A percentile compares a stretch with the other conserved stretches of the same genome.
Conservation (phyloP, 805 yeast genomes). For the Hanseniaspora guilliermondii region DNA sequence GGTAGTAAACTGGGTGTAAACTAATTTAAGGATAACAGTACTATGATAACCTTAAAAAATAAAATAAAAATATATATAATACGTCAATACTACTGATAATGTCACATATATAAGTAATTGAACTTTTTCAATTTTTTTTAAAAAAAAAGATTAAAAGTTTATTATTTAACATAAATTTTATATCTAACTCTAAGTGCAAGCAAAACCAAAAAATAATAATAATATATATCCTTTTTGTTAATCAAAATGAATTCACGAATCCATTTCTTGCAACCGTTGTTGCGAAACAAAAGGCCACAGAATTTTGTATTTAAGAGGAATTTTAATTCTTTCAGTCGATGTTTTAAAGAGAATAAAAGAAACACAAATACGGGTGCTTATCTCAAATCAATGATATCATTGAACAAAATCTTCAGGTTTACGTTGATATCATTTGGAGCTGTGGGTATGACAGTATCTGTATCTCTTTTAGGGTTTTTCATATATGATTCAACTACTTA, state of each 20-base stretch:
- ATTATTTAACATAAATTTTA: no score
- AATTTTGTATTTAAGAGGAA: not conserved
- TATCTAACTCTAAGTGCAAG: no score
- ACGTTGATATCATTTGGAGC: conserved; percentile 31
- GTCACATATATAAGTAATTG: no score
- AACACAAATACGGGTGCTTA: conserved; percentile 18
- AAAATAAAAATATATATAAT: no score
- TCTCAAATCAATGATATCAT: conserved; percentile 25
- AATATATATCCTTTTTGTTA: not conserved
- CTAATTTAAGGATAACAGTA: no score
- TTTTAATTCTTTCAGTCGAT: not conserved
- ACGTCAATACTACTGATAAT: no score
- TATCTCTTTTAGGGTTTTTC: conserved; percentile 40
- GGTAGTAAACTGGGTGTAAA: no score
- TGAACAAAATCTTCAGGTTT: conserved; percentile 23
- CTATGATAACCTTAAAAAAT: no score
- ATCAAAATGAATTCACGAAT: not conserved
- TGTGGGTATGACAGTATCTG: conserved; percentile 32
- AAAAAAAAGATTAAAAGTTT: no score
- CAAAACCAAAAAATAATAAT: not conserved
- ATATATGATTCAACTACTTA: conserved; percentile 60
- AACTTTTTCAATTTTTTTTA: no score
- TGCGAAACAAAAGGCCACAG: not conserved
- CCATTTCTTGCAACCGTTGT: not conserved
- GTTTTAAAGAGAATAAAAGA: conserved; percentile 15